phyloP scores from a whole-genome alignment of 306 rosid species.

The Ochetophila trinervis region DNA sequence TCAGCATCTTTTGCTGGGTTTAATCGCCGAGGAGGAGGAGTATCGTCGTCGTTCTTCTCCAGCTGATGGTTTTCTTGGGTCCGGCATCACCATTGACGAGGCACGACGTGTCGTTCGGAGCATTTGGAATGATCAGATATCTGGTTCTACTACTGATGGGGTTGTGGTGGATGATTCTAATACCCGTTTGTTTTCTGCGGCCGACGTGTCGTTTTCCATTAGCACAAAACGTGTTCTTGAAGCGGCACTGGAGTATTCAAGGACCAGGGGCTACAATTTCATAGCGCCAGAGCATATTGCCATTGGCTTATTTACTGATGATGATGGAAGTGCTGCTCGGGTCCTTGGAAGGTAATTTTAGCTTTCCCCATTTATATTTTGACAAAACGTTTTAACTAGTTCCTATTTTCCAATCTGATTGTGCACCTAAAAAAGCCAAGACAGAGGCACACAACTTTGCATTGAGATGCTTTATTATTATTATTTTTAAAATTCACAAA shows the following conservation, averaged over 20 bases:
- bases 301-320: conserved; percentile 58
- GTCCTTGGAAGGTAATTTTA: conserved; percentile 59
- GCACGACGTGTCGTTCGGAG: conserved; percentile 59
- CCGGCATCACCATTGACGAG: conserved; percentile 52
- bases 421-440: neutral
- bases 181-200: conserved; percentile 15
- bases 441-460: neutral
- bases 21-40: conserved; percentile 65
- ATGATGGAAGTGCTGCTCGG: conserved; percentile 64
- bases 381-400: neutral
- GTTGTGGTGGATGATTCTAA: neutral
- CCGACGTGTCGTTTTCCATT: conserved; percentile 57
- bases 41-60: conserved; percentile 24
- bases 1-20: conserved; percentile 78
- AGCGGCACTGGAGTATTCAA: conserved; percentile 76
- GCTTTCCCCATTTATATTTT: neutral
- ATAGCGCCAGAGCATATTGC: conserved; percentile 76
- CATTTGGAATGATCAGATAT: conserved; percentile 37
- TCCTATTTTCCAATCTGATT: neutral
- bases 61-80: conserved; percentile 54
- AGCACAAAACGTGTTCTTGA: conserved; percentile 67
- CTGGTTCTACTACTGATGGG: neutral
- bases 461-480: neutral
- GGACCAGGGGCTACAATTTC: conserved; percentile 56
- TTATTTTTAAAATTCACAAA: neutral